These are phyloP conservation scores for Discostella pseudostelligera DNA, from an alignment of 108 stramenopile species.

Conservation along the genomic window DNA sequence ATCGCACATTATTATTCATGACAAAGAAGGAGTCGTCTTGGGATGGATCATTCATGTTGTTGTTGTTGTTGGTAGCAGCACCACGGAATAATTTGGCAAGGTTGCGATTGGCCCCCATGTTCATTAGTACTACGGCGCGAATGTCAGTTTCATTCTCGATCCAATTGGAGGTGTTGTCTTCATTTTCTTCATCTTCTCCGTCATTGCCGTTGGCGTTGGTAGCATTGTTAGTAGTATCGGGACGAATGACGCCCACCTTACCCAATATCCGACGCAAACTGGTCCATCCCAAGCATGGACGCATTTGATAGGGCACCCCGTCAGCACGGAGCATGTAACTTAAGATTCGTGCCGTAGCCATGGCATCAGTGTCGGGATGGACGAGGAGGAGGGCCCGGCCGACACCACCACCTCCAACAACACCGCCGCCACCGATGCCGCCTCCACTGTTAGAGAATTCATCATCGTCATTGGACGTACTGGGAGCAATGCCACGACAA, in stretches of 20 bases:
- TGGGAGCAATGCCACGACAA: constrained; percentile 41
- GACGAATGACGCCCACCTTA: constrained; percentile 27
- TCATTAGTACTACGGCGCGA: constrained; percentile 65
- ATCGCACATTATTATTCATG: constrained; percentile 16
- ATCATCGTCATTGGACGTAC: constrained; percentile 1
- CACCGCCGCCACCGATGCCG: not conserved
- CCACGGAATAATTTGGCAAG: constrained; percentile 47
- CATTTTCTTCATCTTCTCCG: constrained; percentile 12
- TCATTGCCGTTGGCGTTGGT: not conserved
- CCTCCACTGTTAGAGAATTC: constrained; percentile 8
- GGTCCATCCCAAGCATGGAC: constrained; percentile 52
- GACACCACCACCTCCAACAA: not conserved
- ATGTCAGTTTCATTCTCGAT: constrained; percentile 19
- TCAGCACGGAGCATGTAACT: constrained; percentile 76
- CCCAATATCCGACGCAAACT: constrained; percentile 12
- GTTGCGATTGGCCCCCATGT: constrained; percentile 74
- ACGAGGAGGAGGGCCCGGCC: constrained; percentile 62
- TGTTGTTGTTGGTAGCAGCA: constrained; percentile 4
- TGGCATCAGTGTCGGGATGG: constrained; percentile 75
- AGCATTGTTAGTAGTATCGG: not conserved
- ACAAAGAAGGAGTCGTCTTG: not conserved
- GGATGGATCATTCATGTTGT: not conserved
- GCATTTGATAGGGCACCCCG: constrained; percentile 65
- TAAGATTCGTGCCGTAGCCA: constrained; percentile 71
- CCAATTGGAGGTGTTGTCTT: constrained; percentile 2